A percentile compares a stretch with the other conserved stretches of the same genome.
Conservation (phyloP, 768 basidiomycete species). For the Baorangia bicolor region DNA sequence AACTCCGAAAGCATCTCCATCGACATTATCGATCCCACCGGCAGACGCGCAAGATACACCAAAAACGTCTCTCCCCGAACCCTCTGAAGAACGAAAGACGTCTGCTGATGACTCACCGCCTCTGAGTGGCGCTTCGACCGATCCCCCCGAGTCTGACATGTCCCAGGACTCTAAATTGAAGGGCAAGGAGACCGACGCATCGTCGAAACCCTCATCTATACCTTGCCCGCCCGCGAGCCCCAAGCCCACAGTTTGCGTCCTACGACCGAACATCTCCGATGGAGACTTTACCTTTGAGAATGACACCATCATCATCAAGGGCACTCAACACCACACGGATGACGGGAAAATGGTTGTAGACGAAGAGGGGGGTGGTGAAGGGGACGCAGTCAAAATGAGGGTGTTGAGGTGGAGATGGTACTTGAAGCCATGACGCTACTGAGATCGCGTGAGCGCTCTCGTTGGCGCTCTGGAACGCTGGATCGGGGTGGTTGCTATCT, state of each 20-base stretch:
- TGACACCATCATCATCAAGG: slow-evolving; percentile 18
- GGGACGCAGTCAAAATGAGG: slow-evolving; percentile 19
- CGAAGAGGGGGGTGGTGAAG: neutral
- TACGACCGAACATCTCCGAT: slow-evolving; percentile 20
- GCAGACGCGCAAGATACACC: slow-evolving; percentile 2
- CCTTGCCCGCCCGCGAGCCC: neutral
- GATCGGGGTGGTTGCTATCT: slow-evolving; percentile 6
- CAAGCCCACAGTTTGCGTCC: slow-evolving; percentile 1
- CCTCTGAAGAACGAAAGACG: neutral
- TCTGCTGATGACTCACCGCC: neutral
- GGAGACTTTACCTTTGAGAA: slow-evolving; percentile 25
- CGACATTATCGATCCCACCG: neutral
- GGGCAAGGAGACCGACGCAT: neutral
- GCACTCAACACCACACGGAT: neutral
- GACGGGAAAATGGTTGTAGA: slow-evolving; percentile 18
- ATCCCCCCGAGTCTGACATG: neutral
- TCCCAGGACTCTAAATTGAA: neutral
- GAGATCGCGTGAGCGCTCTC: neutral
- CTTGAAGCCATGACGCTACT: neutral
- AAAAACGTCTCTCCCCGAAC: neutral
- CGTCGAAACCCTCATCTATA: neutral
- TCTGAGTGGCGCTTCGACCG: neutral
- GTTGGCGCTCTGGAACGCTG: neutral
- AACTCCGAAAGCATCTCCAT: neutral
- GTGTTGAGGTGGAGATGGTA: slow-evolving; percentile 32